Base-by-base conservation (phyloP, 2,329 filamentous ascomycete species). In the Trichoderma aggressivum region DNA sequence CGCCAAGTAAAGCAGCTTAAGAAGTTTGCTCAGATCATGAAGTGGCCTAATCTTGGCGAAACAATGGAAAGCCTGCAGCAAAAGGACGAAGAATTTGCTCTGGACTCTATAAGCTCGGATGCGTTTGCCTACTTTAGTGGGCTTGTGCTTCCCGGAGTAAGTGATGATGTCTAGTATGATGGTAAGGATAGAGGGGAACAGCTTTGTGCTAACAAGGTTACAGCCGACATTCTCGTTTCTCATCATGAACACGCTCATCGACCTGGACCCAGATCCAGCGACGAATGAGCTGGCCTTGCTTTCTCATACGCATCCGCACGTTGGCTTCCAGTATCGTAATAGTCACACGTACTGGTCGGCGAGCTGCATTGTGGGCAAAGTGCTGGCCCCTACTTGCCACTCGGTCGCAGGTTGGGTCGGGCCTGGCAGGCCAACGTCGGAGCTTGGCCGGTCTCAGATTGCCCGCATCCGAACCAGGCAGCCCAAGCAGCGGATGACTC, bases 101-200 rank as follows among this genome's bases (percentile, higher is more conserved):
- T 92, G 66, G 84, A 92, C 73, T 82, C 85, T 53, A 81, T 90
- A 76, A 89, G 89, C 76, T 91, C 91, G 24, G 90, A 93, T 77
- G 87, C 91, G 18, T 90, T 93, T 87, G 91, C 92, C 7, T 94
- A 92, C 82, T 93, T 94, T 76, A 92, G 90, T 47, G 91, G 91
- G 5, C 85, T 94, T 16, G 87, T 94, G 43, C 81, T 94, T 4
- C 92, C 92, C 10, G 92, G 92, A 12, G 85, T 87, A 79, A 86
- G 89, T 79, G 7, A 7, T 24, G 0, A 16, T 39, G 5, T 21
- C 50, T 21, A 30, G 34, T 67, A 14, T 47, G 32, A 43, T n/a
- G 28, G n/a, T 39, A 32, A 34, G 7, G 36, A 0, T 39, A 24
- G 32, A 32, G 14, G 34, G 28, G 21, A 28, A 39, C 39, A 28